A percentile compares a stretch with the other conserved stretches of the same genome.
These are phyloP conservation scores for Cryptosporidium tyzzeri DNA, from an alignment of 169 alveolate genomes.

Conservation along the genomic window DNA sequence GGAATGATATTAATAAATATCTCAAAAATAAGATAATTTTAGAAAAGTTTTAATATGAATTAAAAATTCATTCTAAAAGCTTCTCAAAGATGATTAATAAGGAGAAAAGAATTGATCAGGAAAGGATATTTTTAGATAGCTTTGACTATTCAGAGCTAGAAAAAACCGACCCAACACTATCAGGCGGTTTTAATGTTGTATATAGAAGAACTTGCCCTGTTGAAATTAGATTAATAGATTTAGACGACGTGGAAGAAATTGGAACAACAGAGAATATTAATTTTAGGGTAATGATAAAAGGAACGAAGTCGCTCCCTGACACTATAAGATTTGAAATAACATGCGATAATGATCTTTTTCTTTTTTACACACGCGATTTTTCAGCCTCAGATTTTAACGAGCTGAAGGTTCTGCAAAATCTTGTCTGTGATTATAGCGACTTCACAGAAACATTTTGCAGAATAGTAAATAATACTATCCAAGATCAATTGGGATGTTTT, in stretches of 20 bases:
- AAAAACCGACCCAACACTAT: conserved; percentile 51
- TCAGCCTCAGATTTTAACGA: conserved; percentile 12
- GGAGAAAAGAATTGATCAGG: conserved; percentile 17
- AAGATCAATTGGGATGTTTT: conserved; percentile 39
- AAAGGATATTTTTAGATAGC: conserved; percentile 14
- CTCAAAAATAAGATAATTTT: background rate
- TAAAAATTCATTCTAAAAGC: background rate
- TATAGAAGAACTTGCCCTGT: conserved; percentile 58
- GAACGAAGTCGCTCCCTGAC: conserved; percentile 50
- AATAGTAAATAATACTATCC: conserved; percentile 49
- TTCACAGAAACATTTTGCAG: conserved; percentile 55
- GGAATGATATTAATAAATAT: too few relatives aligned
- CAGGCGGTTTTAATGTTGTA: conserved; percentile 31
- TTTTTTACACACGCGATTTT: conserved; percentile 50
- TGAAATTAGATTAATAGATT: conserved; percentile 56
- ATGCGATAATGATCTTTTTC: conserved; percentile 65
- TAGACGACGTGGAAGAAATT: conserved; percentile 60
- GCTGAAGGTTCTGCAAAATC: conserved; percentile 45
- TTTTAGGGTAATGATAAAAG: conserved; percentile 67
- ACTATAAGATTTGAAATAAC: conserved; percentile 49
- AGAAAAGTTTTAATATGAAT: background rate
- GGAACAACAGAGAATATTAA: conserved; percentile 54
- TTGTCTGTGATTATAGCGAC: conserved; percentile 28
- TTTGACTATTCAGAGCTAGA: conserved; percentile 56
- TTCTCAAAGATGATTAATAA: background rate